Base-by-base conservation (phyloP, 441 rosid species). In the Aleurites moluccanus region DNA sequence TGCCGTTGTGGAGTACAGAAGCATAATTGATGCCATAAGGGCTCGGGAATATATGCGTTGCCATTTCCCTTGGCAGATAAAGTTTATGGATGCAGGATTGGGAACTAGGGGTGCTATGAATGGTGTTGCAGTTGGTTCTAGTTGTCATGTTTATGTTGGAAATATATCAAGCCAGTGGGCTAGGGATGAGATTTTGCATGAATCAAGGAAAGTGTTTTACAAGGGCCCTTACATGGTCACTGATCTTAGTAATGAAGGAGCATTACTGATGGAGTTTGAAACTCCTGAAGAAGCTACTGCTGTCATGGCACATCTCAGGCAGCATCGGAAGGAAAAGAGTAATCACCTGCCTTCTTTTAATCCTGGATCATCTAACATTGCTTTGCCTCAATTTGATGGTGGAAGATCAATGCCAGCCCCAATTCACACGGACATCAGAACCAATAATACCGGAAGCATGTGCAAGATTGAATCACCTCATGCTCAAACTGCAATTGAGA, bases 221-320 rank as follows among this genome's bases (percentile, higher is more conserved):
- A 91, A 85, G 83, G 95, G 93, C 55, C 97, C 98, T 45, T 86
- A 86, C 77, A 86, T 83, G 90, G 89, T 91, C 49, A 86, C 87
- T 65, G 97, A 96, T 83, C 85, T 93, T 78, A 77, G 79, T 83
- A 88, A 79, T 81, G 99, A 93, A 83, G 85, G 92, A 76, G 97
- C 97, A 70, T 80, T 96, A 75, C 74, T 96, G 59, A 84, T 96
- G 97, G 99, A 93, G 88, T 96, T 88, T 86, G 92, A 89, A 79
- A 85, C 91, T 73, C 94, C 99, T 35, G 97, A 96, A 80, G 96
- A 93, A 81, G 97, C 97, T 79, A 85, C 88, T 75, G 76, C 87
- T 73, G 97, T 91, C 69, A 91, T 93, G 94, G 85, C 87, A 57
- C 97, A 90, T 86, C 92, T 96, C 79, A 89, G 99, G 78, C 88